A percentile compares a stretch with the other conserved stretches of the same genome.
phyloP scores from a whole-genome alignment of 495 filamentous ascomycete species.

The Lasiosphaeris hirsuta region DNA sequence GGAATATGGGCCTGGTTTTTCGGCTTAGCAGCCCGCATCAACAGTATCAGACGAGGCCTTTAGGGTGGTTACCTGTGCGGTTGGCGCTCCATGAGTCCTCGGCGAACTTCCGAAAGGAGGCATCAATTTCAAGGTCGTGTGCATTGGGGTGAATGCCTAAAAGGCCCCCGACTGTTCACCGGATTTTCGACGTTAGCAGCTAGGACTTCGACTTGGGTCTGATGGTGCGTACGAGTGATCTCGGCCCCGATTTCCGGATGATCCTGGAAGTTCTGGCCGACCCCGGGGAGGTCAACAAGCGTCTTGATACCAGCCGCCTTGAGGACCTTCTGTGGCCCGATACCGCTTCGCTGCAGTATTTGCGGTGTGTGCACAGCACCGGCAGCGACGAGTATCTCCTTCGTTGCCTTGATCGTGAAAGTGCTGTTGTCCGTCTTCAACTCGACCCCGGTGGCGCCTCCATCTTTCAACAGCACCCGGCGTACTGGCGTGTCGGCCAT shows the following conservation, averaged over 20 bases:
- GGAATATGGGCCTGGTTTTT: too few relatives aligned
- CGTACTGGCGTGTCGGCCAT: slow-evolving; percentile 30
- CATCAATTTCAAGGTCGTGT: too few relatives aligned
- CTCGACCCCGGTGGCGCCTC: slow-evolving; percentile 1
- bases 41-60: too few relatives aligned
- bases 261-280: slow-evolving; percentile 58
- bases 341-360: slow-evolving; percentile 48
- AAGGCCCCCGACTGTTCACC: too few relatives aligned
- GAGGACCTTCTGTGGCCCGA: slow-evolving; percentile 44
- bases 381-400: slow-evolving; percentile 53
- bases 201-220: too few relatives aligned
- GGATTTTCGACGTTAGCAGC: too few relatives aligned
- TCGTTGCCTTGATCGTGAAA: slow-evolving; percentile 32
- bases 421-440: neutral
- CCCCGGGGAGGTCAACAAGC: slow-evolving; percentile 45
- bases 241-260: slow-evolving; percentile 37
- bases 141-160: too few relatives aligned
- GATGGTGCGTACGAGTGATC: too few relatives aligned
- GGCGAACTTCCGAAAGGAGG: slow-evolving; percentile 25
- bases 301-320: slow-evolving; percentile 37
- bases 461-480: slow-evolving; percentile 28
- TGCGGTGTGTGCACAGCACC: slow-evolving; percentile 53
- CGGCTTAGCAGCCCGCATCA: too few relatives aligned
- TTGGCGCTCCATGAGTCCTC: slow-evolving; percentile 4
- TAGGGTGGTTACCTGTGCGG: too few relatives aligned